Evolutionary conservation across 306 rosid species (phyloP), one percentile per base, ranked within the genome.

Genomic region (Vigna radiata): DNA sequence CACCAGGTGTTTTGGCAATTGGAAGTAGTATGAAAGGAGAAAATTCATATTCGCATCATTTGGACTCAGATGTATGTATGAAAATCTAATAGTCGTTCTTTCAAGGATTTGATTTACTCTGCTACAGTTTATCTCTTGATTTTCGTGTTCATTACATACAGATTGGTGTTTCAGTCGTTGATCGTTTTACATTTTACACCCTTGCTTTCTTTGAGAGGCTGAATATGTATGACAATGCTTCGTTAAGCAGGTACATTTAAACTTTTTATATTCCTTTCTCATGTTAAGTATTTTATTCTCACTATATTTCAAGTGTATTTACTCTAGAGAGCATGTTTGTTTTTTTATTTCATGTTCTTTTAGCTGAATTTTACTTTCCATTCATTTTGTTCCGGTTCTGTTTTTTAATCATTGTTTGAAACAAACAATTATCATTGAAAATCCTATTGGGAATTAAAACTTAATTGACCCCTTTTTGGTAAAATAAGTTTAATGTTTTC

Each of bases 21-120:
- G 98, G 98, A 90, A 95, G 98, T 85, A 95, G 98, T 90, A 89
- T 58, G 93, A 95, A 95, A 86, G 98, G 97, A 80, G 97, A 95
- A 85, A 95, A 95, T 78, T 95, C 98, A 67, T 95, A 95, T 78
- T 95, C 98, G 6, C 98, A 95, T 87, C 98, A 95, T 91, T 81
- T 95, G 90, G 98, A 95, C 75, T 84, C 96, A 18, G 96, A 95
- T 78, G 99, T 95, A 94, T 65, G 96, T 72, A 64, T 52, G n/a
- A 50, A 36, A 36, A 36, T 75, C 69, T 60, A 60, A 43, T 78
- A 36, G 37, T 27, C 7, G 64, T 71, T 46, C 48, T 25, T 21
- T 16, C 19, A 52, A 41, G 62, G 23, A 46, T 66, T 39, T 55
- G 67, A 37, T 56, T 6, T 75, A 59, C 36, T 67, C 68, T 67